Percentiles rank a stretch among this genome's conserved stretches.
phyloP scores from a whole-genome alignment of 2,329 filamentous ascomycete genomes.

The Diplodia corticola region DNA sequence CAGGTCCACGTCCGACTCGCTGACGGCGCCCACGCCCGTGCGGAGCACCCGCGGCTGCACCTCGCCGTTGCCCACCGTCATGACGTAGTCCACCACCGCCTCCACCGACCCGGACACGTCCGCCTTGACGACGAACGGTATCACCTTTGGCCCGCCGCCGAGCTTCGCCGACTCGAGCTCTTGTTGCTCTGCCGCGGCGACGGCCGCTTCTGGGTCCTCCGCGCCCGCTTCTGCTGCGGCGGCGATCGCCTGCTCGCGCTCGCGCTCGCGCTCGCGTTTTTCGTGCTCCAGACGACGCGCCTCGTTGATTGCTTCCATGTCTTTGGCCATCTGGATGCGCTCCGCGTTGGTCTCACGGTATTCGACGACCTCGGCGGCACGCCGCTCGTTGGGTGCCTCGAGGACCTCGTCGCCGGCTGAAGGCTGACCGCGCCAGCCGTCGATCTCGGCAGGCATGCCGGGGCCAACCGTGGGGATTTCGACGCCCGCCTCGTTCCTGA shows the following conservation, averaged over 20 bases:
- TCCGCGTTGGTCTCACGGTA: conserved; percentile 74
- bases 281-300: conserved; percentile 59
- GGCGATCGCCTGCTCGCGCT: conserved; percentile 47
- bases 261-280: conserved; percentile 61
- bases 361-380: conserved; percentile 74
- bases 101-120: conserved; percentile 94
- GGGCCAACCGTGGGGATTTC: conserved; percentile 74
- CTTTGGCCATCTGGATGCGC: conserved; percentile 62
- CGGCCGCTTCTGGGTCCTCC: conserved; percentile 32
- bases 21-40: conserved; percentile 73
- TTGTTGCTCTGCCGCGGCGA: conserved; percentile 40
- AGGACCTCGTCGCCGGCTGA: conserved; percentile 84
- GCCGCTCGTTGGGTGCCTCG: conserved; percentile 75
- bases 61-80: conserved; percentile 80
- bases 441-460: conserved; percentile 85
- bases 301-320: conserved; percentile 78
- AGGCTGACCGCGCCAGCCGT: conserved; percentile 91
- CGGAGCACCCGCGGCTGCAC: conserved; percentile 75
- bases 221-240: conserved; percentile 30
- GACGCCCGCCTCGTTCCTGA: conserved; percentile 81
- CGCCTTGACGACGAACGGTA: conserved; percentile 86
- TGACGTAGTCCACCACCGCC: conserved; percentile 76
- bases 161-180: conserved; percentile 46
- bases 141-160: conserved; percentile 42
- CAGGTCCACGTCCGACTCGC: conserved; percentile 86